A percentile compares a stretch with the other conserved stretches of the same genome.
These are phyloP conservation scores for Cucurbita moschata DNA, from an alignment of 306 rosid genomes.

Conservation along the genomic window DNA sequence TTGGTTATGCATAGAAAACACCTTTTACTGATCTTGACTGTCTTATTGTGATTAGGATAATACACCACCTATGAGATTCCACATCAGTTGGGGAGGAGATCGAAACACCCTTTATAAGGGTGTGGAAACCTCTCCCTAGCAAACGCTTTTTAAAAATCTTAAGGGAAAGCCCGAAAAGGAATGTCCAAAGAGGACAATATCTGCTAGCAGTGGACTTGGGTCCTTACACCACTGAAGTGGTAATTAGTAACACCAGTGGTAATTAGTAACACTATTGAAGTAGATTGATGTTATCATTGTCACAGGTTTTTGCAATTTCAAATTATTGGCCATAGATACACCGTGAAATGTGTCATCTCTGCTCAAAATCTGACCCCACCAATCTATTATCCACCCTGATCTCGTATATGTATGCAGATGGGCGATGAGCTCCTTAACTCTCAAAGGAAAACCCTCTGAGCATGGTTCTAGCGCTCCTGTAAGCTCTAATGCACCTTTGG, in stretches of 20 bases:
- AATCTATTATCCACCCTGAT: background rate
- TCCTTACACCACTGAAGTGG: background rate
- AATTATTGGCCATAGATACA: background rate
- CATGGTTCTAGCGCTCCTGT: slow-evolving; percentile 56
- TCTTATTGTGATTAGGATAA: background rate
- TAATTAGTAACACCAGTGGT: background rate
- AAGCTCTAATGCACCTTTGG: slow-evolving; percentile 31
- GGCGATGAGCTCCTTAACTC: slow-evolving; percentile 99
- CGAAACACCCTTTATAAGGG: too few species aligned
- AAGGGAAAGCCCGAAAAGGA: too few species aligned
- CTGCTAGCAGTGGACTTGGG: too few species aligned
- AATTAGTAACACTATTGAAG: background rate
- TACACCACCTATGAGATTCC: background rate
- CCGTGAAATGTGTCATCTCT: background rate
- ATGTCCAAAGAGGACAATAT: too few species aligned
- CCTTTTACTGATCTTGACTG: background rate
- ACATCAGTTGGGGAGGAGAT: too few species aligned
- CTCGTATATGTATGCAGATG: slow-evolving; percentile 40
- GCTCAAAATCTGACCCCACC: background rate
- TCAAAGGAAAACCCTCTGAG: slow-evolving; percentile 85
- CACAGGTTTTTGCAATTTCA: background rate
- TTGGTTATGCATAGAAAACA: background rate
- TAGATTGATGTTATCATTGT: background rate
- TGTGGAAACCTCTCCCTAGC: too few species aligned
- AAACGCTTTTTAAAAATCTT: too few species aligned